phyloP scores from a whole-genome alignment of 495 filamentous ascomycete species.

The Diplogelasinospora grovesii region DNA sequence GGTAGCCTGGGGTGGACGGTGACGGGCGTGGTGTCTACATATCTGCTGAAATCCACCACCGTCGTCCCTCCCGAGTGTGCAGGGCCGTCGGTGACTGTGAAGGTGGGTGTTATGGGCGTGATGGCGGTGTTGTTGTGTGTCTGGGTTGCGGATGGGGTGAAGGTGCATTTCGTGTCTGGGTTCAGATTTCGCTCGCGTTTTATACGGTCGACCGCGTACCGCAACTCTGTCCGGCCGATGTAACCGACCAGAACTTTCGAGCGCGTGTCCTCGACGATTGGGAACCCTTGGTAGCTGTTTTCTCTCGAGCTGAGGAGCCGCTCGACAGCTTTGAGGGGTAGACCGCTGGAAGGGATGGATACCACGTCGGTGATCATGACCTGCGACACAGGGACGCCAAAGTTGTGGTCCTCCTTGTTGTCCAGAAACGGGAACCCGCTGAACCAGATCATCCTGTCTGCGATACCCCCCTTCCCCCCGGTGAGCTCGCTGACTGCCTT shows the following conservation, averaged over 20 bases:
- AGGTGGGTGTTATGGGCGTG: conserved; percentile 54
- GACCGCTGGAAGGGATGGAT: conserved; percentile 65
- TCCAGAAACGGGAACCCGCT: conserved; percentile 97
- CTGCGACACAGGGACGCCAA: conserved; percentile 88
- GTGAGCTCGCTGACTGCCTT: conserved; percentile 90
- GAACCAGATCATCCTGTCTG: conserved; percentile 99
- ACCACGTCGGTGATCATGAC: conserved; percentile 81
- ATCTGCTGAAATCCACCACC: conserved; percentile 78
- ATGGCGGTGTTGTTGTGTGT: conserved; percentile 12
- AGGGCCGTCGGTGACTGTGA: conserved; percentile 31
- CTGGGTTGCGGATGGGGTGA: conserved; percentile 45
- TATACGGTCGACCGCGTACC: conserved; percentile 84
- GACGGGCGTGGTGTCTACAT: conserved; percentile 84
- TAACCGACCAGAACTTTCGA: conserved; percentile 78
- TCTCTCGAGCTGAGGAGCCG: conserved; percentile 62
- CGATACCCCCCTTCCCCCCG: conserved; percentile 91
- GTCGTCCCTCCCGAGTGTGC: conserved; percentile 43
- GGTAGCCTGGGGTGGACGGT: conserved; percentile 87
- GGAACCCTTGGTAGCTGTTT: conserved; percentile 94
- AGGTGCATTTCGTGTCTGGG: conserved; percentile 63
- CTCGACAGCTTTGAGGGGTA: conserved; percentile 68
- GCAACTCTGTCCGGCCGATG: conserved; percentile 89
- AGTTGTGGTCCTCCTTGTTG: conserved; percentile 96
- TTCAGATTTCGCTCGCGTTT: conserved; percentile 66
- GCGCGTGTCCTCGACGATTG: conserved; percentile 71